Evolutionary conservation across 352 stramenopile genomes (phyloP), one percentile per base, ranked within the genome.

Genomic region (Chrysophaeum taylorii): DNA sequence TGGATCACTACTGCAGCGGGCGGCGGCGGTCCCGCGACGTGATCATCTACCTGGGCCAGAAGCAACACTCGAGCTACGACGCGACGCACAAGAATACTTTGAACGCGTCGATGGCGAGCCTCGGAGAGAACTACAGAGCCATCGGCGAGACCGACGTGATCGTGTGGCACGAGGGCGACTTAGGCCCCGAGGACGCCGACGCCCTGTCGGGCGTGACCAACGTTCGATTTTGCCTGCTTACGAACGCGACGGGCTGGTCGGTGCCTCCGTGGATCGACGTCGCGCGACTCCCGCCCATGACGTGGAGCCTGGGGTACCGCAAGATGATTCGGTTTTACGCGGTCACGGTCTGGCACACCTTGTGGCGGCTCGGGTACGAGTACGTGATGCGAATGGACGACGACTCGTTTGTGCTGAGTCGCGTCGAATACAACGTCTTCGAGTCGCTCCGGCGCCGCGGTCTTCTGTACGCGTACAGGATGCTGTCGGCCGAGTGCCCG

Each of bases 341-440:
- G 0, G 78, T 86, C 57, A 69, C 76, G 37, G 78, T 88, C 31
- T 88, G 81, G 80, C 43, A 73, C 18, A 85, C 78, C 48, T 76
- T 87, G 42, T 15, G 57, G 41, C 57, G 72, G 0, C 73, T 79
- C 36, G 69, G 74, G 4, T 88, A 88, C 64, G 70, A 77, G 15
- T 85, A 84, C 42, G 77, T 87, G 21, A 85, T 85, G 77, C 73
- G 83, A 25, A 77, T 88, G 63, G 83, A 88, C 66, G 83, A 87
- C 67, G 83, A 88, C 70, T 85, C 78, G 1, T 85, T 78, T 38
- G 53, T 88, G 27, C 72, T 83, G 42, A 85, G 80, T 5, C 48
- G 68, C 16, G 78, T 88, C 41, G n/a, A 66, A 15, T 86, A 88
- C 71, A 77, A 88, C 73, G 53, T 88, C 21, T 88, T 88, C 68